phyloP scores from a whole-genome alignment of 148 eudicot genomes.

The Euryodendron excelsum region DNA sequence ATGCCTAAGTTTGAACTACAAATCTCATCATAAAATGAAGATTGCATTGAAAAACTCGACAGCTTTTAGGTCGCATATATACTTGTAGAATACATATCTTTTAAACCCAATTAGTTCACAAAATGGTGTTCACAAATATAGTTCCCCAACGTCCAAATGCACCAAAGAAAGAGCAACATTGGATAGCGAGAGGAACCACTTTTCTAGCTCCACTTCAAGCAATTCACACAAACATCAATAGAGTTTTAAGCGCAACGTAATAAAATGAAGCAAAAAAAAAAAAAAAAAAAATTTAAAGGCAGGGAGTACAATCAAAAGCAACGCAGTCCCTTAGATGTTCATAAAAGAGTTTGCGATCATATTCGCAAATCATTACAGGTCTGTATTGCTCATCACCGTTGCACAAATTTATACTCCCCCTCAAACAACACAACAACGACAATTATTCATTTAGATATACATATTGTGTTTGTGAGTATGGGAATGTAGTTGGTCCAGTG shows the following conservation, averaged over 20 bases:
- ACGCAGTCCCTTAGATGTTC: slow-evolving; percentile 87
- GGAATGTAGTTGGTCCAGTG: slow-evolving; percentile 41
- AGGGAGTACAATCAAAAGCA: neutral
- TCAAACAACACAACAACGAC: no score
- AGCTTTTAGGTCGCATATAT: no score
- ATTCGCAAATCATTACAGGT: slow-evolving; percentile 82
- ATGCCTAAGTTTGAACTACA: no score
- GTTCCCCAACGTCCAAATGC: slow-evolving; percentile 65
- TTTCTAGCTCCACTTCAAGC: slow-evolving; percentile 26
- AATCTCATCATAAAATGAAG: no score
- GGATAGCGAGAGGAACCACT: slow-evolving; percentile 72
- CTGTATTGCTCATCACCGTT: slow-evolving; percentile 67
- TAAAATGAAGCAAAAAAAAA: neutral
- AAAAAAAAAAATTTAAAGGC: neutral
- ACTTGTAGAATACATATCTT: no score
- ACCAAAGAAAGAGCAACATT: slow-evolving; percentile 26
- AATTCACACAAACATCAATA: slow-evolving; percentile 15
- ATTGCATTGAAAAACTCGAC: no score
- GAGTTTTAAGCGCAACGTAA: neutral
- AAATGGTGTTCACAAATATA: slow-evolving; percentile 10
- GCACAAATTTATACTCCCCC: neutral
- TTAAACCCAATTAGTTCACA: no score
- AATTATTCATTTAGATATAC: neutral
- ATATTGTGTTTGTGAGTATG: no score
- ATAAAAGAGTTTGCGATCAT: slow-evolving; percentile 64